Evolutionary conservation across 2,329 filamentous ascomycete genomes (phyloP).

Genomic region (Sclerotinia borealis): DNA sequence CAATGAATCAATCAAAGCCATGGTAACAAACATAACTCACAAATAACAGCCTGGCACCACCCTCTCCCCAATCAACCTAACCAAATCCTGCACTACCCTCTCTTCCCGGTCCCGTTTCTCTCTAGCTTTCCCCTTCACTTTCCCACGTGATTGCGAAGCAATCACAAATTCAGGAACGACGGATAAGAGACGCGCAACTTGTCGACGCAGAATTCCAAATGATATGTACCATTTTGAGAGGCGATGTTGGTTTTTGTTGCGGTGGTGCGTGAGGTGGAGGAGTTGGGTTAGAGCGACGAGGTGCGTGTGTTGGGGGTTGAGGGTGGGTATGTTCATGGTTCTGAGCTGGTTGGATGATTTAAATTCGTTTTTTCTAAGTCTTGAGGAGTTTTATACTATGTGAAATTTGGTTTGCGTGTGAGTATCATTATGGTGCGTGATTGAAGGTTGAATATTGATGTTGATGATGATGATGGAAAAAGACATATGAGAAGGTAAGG

Average conservation of each 20-base stretch:
- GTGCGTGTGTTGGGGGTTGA: constrained; percentile 2
- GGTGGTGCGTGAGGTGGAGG: constrained; percentile 68
- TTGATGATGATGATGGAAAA: background rate
- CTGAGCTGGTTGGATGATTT: background rate
- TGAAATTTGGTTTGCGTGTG: background rate
- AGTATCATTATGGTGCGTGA: background rate
- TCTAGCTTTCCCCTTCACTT: constrained; percentile 14
- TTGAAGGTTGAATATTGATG: background rate
- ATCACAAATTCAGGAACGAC: constrained; percentile 7
- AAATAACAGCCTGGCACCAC: constrained; percentile 40
- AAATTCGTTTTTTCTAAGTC: background rate
- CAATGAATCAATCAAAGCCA: constrained; percentile 20
- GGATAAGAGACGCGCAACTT: constrained; percentile 48
- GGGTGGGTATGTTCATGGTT: background rate
- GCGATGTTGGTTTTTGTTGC: constrained; percentile 89
- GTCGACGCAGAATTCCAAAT: constrained; percentile 66
- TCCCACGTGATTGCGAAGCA: constrained; percentile 1
- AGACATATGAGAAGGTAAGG: background rate
- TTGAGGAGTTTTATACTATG: background rate
- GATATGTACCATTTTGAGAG: constrained; percentile 74
- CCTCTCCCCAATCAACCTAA: constrained; percentile 37
- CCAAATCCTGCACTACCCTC: constrained; percentile 21
- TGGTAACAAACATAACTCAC: constrained; percentile 39
- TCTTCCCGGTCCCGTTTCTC: constrained; percentile 29
- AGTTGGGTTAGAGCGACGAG: constrained; percentile 41